Conservation (phyloP, 139 green algal genomes). For the Spirogloea muscicola region DNA sequence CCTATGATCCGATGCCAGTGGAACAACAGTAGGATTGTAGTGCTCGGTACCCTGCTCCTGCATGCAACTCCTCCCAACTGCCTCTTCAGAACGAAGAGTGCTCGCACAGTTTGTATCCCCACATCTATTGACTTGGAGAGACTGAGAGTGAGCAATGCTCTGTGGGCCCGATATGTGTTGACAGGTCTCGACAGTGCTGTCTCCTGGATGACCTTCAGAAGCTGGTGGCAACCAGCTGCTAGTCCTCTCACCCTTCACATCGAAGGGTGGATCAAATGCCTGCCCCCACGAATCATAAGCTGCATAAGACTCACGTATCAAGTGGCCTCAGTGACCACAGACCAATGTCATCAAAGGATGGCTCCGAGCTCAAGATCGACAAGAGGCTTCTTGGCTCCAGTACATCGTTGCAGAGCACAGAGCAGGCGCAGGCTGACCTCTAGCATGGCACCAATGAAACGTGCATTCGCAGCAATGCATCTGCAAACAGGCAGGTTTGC, state of each 20-base stretch:
- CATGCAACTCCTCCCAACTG: no score
- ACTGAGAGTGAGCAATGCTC: not conserved
- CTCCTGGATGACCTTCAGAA: not conserved
- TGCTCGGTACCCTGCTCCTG: no score
- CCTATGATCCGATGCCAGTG: no score
- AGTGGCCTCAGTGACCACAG: not conserved
- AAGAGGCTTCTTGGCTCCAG: not conserved
- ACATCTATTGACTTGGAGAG: not conserved
- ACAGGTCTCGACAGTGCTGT: not conserved
- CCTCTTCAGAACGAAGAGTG: no score
- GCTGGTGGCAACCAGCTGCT: not conserved
- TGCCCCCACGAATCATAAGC: not conserved
- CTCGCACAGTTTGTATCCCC: no score
- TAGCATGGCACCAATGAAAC: constrained; percentile 31
- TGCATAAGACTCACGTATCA: not conserved
- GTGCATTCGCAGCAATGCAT: constrained; percentile 27
- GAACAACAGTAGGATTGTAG: no score
- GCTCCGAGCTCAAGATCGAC: constrained; percentile 1
- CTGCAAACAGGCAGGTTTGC: constrained; percentile 2
- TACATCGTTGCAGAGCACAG: no score
- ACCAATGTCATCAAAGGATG: not conserved
- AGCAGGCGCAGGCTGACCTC: no score
- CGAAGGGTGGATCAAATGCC: constrained; percentile 32
- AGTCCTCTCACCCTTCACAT: not conserved
- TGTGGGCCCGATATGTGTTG: not conserved